Evolutionary conservation across 768 basidiomycete genomes (phyloP), one percentile per base, ranked within the genome.

Genomic region (Amanita polypyramis): DNA sequence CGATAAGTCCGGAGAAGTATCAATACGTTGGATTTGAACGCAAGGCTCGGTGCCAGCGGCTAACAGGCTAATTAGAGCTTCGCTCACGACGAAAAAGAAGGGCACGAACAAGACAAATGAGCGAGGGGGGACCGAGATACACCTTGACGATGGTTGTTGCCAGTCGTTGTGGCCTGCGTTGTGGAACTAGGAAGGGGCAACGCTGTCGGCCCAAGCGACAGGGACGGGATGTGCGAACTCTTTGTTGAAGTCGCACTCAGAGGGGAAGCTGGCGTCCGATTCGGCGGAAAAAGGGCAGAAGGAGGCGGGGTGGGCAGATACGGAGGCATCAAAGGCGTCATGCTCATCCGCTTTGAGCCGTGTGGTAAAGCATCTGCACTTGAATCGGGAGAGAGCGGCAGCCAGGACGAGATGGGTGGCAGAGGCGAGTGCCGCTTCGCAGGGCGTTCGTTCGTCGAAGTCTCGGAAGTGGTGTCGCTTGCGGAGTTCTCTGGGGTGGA

Each of bases 361-460:
- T 27, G 39, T 38, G 51, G 42, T 56, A 50, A 49, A 63, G 52
- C 49, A 57, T 53, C n/a, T 59, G 65, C 52, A 57, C 68, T 61
- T 56, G 62, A 52, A 2, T 59, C 50, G 56, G 70, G 58, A 36
- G 62, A 41, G 55, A 50, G 55, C 54, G 74, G 74, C 0, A 85
- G 69, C 82, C 82, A 85, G 1, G 82, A 74, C 0, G 82, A 79
- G 42, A 85, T 85, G 43, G 82, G 69, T 0, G 82, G 82, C 9
- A 85, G 73, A 30, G 73, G 76, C 5, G 68, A 61, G 30, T 50
- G 45, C 11, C 55, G 47, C 19, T 51, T 50, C 14, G 56, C 33
- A 21, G 52, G 51, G 27, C 49, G n/a, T 49, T 39, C 42, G 51
- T 55, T 37, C 39, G 10, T 20, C 14, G 30, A 15, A 1, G 15